Conservation (phyloP, 2,329 filamentous ascomycete genomes). For the Xylaria sp. region DNA sequence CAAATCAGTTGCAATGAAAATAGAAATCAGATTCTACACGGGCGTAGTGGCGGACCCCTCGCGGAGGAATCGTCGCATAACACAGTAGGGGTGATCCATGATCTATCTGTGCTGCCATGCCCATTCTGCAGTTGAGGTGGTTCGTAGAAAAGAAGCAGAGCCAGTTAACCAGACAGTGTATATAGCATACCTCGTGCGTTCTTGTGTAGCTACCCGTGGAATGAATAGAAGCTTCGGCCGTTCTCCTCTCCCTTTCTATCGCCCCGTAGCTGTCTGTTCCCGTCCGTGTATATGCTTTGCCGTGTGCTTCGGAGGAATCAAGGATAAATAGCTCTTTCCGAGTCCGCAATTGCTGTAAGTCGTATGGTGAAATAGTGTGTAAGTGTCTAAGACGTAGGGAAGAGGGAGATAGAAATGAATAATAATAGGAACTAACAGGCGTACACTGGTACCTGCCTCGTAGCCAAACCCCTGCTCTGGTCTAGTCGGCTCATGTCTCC, state of each 20-base stretch:
- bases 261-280: slow-evolving; percentile 20
- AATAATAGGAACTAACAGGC: slow-evolving; percentile 33
- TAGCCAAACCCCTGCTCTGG: slow-evolving; percentile 31
- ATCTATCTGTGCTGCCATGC: slow-evolving; percentile 31
- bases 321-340: slow-evolving; percentile 26
- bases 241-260: slow-evolving; percentile 11
- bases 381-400: slow-evolving; percentile 33
- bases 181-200: slow-evolving; percentile 40
- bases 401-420: slow-evolving; percentile 30
- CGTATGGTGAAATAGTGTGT: slow-evolving; percentile 24
- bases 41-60: slow-evolving; percentile 25
- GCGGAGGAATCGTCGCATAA: slow-evolving; percentile 31
- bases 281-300: slow-evolving; percentile 16
- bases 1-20: slow-evolving; percentile 26
- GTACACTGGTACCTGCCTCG: slow-evolving; percentile 23
- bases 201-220: slow-evolving; percentile 36
- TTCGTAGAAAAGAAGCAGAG: slow-evolving; percentile 29
- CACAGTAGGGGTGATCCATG: slow-evolving; percentile 37
- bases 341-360: slow-evolving; percentile 13
- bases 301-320: slow-evolving; percentile 12
- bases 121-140: slow-evolving; percentile 18
- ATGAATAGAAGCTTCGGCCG: slow-evolving; percentile 30
- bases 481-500: slow-evolving; percentile 39
- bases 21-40: slow-evolving; percentile 19
- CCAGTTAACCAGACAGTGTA: slow-evolving; percentile 25